Evolutionary conservation across 495 filamentous ascomycete species (phyloP), one percentile per base, ranked within the genome.

Genomic region (Neurospora sublineolata): DNA sequence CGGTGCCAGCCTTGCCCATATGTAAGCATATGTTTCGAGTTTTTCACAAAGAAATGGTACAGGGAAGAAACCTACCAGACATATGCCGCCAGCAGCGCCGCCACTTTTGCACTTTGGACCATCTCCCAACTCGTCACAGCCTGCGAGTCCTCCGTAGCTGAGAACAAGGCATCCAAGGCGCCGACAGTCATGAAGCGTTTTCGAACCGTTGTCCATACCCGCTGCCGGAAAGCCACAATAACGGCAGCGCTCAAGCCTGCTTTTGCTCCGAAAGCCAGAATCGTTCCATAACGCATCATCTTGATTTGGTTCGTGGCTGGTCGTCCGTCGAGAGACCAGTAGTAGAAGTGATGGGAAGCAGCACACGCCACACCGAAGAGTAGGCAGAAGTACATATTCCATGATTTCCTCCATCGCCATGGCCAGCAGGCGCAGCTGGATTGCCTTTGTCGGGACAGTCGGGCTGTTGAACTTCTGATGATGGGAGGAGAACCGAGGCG

Each of bases 211-310:
- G 72, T 75, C 79, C 80, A 83, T 38, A 82, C 78, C 8, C 80
- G 73, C 69, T 82, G 78, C 9, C 73, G 76, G 33, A 77, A 80
- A 20, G 80, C 80, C 3, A 76, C 58, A 8, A 81, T 71, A 4
- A 79, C 77, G 16, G 76, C 72, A n/a, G 78, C 76, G 52, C 76
- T 77, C 7, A 83, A 71, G 3, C 78, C 77, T n/a, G 80, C 80
- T 74, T 82, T 82, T 16, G 79, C 69, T 7, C 72, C 78, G 52
- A 80, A 81, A 3, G 80, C 75, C 30, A 82, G 46, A 12, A 79
- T 37, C 6, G 78, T 78, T 8, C 80, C 80, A 52, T 82, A 82
- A n/a, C 80, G 78, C 73, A 79, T 77, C 80, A 82, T 82, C 41
- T 74, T 68, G 20, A 80, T 33, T 68, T 80, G 81, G 67, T 80